Base-by-base conservation (phyloP, 73 alveolate species). In the Symbiodinium natans region DNA sequence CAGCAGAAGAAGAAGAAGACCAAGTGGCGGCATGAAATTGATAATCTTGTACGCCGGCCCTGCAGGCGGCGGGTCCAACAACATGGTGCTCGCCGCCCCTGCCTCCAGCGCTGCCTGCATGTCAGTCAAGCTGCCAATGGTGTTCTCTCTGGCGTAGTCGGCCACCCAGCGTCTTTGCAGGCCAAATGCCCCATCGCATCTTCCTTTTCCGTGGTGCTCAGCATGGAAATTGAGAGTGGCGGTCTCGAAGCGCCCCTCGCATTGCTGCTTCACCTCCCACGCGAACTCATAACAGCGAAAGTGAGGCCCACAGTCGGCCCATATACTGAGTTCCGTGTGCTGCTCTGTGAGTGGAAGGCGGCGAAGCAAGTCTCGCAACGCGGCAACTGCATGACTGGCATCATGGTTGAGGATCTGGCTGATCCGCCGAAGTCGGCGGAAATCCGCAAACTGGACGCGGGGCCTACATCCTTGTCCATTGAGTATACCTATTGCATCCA, bases 111-210 rank as follows among this genome's bases (percentile, higher is more conserved):
- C 82, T 0, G 29, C 40, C 2, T 19, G 77, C 82, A 85, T 85
- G 11, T 17, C 82, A 0, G 0, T 56, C 48, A 85, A 38, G 17
- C 52, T 42, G 21, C 21, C 52, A 25, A 85, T 85, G 46, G 77
- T 48, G 38, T n/a, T 0, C 23, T 73, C 34, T 3, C 93, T 40
- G 43, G 93, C 93, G 0, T 2, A 84, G 1, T 84, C 71, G 13
- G 54, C 33, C 17, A 84, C 93, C 93, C 93, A 84, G 38, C 63
- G 93, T 74, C 93, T 27, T 34, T 84, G 93, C 59, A 84, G 80
- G 82, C 93, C 80, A 31, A 84, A 84, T 0, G 82, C 77, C 27
- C 93, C 93, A 46, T 84, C 93, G 38, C 93, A 84, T 1, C 48
- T 0, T 6, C 75, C 41, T 83, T 41, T 83, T 2, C 92, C 92